These are phyloP conservation scores for Daldinia grandis DNA, from an alignment of 495 filamentous ascomycete genomes.

Conservation along the genomic window DNA sequence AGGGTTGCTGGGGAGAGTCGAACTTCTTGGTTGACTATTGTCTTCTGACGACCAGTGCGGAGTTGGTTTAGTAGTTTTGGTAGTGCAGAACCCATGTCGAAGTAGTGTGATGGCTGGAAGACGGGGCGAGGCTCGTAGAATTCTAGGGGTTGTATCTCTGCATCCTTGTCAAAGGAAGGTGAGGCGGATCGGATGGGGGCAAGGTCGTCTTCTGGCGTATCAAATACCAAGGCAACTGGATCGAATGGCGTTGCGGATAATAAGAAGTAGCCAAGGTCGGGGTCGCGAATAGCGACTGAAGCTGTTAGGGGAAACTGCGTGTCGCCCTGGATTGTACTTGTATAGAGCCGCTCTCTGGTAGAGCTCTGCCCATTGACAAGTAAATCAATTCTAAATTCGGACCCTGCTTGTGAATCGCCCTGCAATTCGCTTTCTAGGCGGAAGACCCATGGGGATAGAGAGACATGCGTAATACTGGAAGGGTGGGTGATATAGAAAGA, in stretches of 20 bases:
- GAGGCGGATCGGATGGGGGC: constrained; percentile 47
- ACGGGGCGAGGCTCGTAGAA: constrained; percentile 67
- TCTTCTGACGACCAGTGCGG: constrained; percentile 65
- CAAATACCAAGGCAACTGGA: constrained; percentile 72
- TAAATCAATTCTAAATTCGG: constrained; percentile 75
- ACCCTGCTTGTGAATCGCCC: constrained; percentile 68
- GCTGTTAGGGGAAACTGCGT: constrained; percentile 60
- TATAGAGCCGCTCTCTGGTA: constrained; percentile 67
- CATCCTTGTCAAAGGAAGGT: constrained; percentile 46
- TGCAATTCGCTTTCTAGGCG: constrained; percentile 79
- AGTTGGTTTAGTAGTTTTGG: constrained; percentile 69
- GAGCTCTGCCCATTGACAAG: constrained; percentile 71
- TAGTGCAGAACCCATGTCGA: constrained; percentile 68
- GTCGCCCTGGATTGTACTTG: constrained; percentile 49
- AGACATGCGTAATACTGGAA: constrained; percentile 74
- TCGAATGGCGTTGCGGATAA: constrained; percentile 71
- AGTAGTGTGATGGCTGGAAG: constrained; percentile 72
- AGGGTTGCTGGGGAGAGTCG: constrained; percentile 78
- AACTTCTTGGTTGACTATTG: constrained; percentile 72
- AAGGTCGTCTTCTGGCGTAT: constrained; percentile 63
- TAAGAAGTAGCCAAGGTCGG: constrained; percentile 80
- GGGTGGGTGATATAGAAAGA: constrained; percentile 80
- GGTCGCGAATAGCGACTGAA: constrained; percentile 72
- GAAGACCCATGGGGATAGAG: constrained; percentile 76
- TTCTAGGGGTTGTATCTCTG: constrained; percentile 48